Evolutionary conservation across 805 yeast genomes (phyloP).

Genomic region (Kuraishia borneana): DNA sequence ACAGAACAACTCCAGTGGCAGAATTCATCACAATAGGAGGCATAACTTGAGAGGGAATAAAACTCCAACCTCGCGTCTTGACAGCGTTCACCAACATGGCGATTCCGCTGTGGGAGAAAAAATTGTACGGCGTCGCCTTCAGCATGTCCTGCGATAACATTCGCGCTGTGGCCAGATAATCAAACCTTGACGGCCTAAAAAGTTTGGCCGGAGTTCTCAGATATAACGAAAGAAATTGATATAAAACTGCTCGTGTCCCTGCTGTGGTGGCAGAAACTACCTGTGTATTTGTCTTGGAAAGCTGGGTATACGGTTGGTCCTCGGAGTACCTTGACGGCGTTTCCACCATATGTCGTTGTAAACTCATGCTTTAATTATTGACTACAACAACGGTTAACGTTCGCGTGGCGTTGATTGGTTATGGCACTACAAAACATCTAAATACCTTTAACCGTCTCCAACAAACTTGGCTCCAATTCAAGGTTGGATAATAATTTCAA

Average conservation of each 20-base stretch:
- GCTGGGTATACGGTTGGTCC: constrained; percentile 20
- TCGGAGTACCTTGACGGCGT: constrained; percentile 11
- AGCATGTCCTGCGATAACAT: constrained; percentile 35
- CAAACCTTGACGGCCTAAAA: constrained; percentile 85
- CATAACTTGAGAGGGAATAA: constrained; percentile 72
- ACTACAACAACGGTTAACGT: too few relatives aligned
- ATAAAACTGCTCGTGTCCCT: constrained; percentile 73
- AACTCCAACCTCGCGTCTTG: constrained; percentile 72
- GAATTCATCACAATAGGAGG: constrained; percentile 89
- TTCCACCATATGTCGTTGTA: constrained; percentile 6
- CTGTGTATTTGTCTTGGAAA: constrained; percentile 28
- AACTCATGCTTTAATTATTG: too few relatives aligned
- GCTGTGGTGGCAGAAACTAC: constrained; percentile 77
- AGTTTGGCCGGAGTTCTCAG: constrained; percentile 75
- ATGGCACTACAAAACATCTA: too few relatives aligned
- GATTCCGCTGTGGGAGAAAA: constrained; percentile 65
- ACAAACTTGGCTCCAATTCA: too few relatives aligned
- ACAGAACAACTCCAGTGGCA: constrained; percentile 77
- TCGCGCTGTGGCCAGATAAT: constrained; percentile 63
- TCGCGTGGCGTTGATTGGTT: too few relatives aligned
- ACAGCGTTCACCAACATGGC: constrained; percentile 67
- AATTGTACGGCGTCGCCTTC: constrained; percentile 35
- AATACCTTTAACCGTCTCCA: too few relatives aligned
- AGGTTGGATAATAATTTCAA: constrained; percentile 10
- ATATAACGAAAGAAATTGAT: constrained; percentile 69